Evolutionary conservation across 1,139 yeast genomes (phyloP), one percentile per base, ranked within the genome.

Genomic region (Debaryomyces fabryi): DNA sequence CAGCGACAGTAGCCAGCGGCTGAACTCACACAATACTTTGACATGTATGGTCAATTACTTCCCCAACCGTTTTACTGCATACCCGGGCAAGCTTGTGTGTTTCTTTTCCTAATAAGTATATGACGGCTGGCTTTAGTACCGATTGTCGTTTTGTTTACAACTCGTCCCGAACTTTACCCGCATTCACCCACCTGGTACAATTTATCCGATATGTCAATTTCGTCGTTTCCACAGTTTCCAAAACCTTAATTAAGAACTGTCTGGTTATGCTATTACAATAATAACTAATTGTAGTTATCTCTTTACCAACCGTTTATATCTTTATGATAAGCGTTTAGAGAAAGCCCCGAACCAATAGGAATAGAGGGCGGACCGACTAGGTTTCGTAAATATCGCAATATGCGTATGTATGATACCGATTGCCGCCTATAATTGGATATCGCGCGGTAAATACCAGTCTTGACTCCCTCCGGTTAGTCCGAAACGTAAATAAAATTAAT

Each of bases 401-500:
- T 35, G 25, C 38, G 38, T 35, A 35, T 20, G 38, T 35, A 35
- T 35, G 38, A 10, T 35, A 35, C 25, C 25, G 38, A 35, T 4
- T 5, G 25, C 38, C 38, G 38, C 38, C 38, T 35, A 35, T 15
- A 10, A 15, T n/a, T 29, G 30, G 43, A 6, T 35, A 30, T 21
- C n/a, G 18, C 30, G 15, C 43, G 18, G 43, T 40, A 40, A 32
- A 40, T 30, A 6, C 18, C 43, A 40, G 43, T 21, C 32, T 32
- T 20, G 20, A 30, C 10, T 5, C 37, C 8, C 43, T 40, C 43
- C 43, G 43, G 33, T 40, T 40, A 27, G 43, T 40, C 43, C 43
- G 43, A 40, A 40, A 27, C 18, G 43, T 40, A 40, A 40, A 40
- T 40, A 40, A 20, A 18, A 39, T 27, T 40, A n/a, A 30, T 30